These are phyloP conservation scores for Trichoderma virens DNA, from an alignment of 495 filamentous ascomycete species.

Conservation along the genomic window DNA sequence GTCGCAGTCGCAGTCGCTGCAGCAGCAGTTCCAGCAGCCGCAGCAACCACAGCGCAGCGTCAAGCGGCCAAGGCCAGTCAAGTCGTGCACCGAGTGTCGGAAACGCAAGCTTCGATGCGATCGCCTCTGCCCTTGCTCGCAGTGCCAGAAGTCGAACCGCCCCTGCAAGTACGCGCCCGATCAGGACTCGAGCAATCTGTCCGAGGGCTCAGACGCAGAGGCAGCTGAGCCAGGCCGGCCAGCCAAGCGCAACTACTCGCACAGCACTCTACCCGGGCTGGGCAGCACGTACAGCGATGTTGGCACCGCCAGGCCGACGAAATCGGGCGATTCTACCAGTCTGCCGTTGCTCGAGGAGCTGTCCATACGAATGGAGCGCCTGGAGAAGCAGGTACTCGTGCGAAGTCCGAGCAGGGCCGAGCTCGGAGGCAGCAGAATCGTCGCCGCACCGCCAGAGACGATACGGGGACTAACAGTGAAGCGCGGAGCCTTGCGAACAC, in stretches of 20 bases:
- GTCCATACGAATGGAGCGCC: constrained; percentile 23
- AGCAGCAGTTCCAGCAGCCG: constrained; percentile 1
- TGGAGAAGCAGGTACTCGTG: constrained; percentile 24
- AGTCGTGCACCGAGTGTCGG: constrained; percentile 40
- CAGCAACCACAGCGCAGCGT: constrained; percentile 19
- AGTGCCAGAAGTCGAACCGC: constrained; percentile 46
- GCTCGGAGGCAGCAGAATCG: constrained; percentile 11
- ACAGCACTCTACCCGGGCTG: constrained; percentile 1
- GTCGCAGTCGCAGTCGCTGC: neutral
- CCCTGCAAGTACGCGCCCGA: constrained; percentile 28
- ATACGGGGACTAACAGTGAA: constrained; percentile 28
- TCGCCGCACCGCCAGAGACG: constrained; percentile 20
- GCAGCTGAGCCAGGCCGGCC: constrained; percentile 18
- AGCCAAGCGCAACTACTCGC: constrained; percentile 22
- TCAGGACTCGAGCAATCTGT: constrained; percentile 23
- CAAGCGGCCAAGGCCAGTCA: constrained; percentile 36
- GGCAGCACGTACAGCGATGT: neutral
- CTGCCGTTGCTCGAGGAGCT: constrained; percentile 25
- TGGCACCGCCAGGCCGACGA: neutral
- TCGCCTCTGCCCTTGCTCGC: constrained; percentile 46
- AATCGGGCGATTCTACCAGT: neutral
- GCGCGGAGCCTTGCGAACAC: constrained; percentile 21
- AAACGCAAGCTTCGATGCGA: constrained; percentile 54
- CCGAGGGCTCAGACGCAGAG: constrained; percentile 30
- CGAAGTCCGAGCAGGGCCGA: constrained; percentile 18